Base-by-base conservation (phyloP, 192 early-diverging fungal genomes). In the Dissophora ornata region DNA sequence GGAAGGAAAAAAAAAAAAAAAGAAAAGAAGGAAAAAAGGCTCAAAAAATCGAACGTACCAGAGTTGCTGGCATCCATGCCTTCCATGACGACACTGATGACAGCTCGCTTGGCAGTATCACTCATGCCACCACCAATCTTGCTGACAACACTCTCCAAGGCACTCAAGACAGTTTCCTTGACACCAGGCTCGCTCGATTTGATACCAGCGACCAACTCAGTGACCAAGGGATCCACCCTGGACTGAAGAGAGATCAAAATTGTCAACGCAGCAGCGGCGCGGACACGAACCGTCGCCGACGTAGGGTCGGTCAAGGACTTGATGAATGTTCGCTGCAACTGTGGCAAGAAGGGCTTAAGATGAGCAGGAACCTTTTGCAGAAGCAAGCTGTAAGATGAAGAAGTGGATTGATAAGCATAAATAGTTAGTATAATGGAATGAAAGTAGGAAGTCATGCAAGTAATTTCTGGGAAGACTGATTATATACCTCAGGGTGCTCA, bases 301-400 rank as follows among this genome's bases (percentile, higher is more conserved):
- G 88, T 75, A 3, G 90, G 74, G 41, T 98, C 96, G 10, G 90
- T 84, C 25, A 98, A 79, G 2, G 89, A 92, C 69, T 97, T 97
- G 58, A 95, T 90, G 69, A 99, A 98, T 1, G 97, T 97, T 52
- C 97, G 91, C 82, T 98, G 96, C 38, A 98, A 90, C 85, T 99
- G 97, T 30, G 97, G 97, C 53, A 99, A 82, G 90, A 99, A 99
- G 24, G 97, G 95, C 51, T 96, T 97, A 59, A 98, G 85, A 66
- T 93, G 87, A 25, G 91, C 81, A 24, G 97, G 91, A 8, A 98
- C 92, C 77, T 95, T 96, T 28, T 71, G 71, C 55, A 99, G 83
- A 8, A 98, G 80, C 42, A 88, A 60, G 42, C 88, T 90, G n/a
- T n/a, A n/a, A n/a, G n/a, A n/a, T n/a, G n/a, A n/a, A n/a, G n/a